Evolutionary conservation across 768 basidiomycete species (phyloP), one percentile per base, ranked within the genome.

Genomic region (Roridomyces roridus): DNA sequence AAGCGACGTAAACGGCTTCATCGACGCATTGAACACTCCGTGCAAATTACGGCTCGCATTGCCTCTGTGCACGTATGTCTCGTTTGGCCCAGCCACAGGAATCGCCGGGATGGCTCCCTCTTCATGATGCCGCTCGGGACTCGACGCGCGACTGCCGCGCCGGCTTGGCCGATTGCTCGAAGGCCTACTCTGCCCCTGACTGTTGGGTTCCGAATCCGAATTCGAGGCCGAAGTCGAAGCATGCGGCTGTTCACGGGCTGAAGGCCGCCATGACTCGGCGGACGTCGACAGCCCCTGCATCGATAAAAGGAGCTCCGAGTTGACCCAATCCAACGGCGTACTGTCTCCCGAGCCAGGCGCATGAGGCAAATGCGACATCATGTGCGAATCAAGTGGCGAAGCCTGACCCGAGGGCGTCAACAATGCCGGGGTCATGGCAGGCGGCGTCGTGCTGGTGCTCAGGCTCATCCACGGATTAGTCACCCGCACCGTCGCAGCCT

Each of bases 251-350:
- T n/a, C n/a, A n/a, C n/a, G n/a, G 43, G 63, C 40, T 44, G 49
- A 46, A 44, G 57, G 23, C 50, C 37, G 52, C 55, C 49, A 8
- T 63, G 62, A 57, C 63, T 71, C 50, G 73, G 65, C 36, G 69
- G 69, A 37, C 73, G 65, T 3, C 72, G 72, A 1, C 68, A 67
- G 15, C 74, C 65, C 21, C 71, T 70, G 2, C 25, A 90, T 75
- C 2, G 87, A 88, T 15, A 88, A 76, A 46, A 95, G 75, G 4
- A 96, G 80, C 72, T 95, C 94, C 6, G 90, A 90, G 70, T 94
- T 92, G 53, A 93, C 84, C 86, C 89, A 92, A 48, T 91, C 87
- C 48, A 91, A 77, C 4, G 85, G 80, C 0, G 80, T 75, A 51
- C 72, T 72, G 39, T 72, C 63, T 47, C 74, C 78, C 20, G 81